Evolutionary conservation across 2,329 filamentous ascomycete species (phyloP).

Genomic region (Beauveria varroae): DNA sequence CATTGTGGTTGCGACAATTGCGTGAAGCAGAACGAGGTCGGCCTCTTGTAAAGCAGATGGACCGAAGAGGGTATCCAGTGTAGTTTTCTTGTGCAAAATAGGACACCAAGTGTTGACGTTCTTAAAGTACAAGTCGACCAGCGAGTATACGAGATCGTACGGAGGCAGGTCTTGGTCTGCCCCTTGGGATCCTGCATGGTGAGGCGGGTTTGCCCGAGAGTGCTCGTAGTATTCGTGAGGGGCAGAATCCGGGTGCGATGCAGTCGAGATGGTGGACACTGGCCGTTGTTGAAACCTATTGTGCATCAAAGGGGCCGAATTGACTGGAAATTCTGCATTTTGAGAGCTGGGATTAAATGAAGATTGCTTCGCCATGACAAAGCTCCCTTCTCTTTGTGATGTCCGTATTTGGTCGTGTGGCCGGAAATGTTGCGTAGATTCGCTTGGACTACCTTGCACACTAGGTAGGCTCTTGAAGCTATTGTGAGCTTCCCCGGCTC

Average conservation of each 20-base stretch:
- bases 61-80: constrained; percentile 75
- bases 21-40: constrained; percentile 75
- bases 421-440: constrained; percentile 38
- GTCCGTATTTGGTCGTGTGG: constrained; percentile 42
- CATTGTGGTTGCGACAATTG: constrained; percentile 82
- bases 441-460: constrained; percentile 49
- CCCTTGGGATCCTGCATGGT: neutral
- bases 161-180: constrained; percentile 62
- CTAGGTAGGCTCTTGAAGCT: constrained; percentile 45
- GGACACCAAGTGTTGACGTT: constrained; percentile 82
- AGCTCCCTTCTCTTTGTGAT: constrained; percentile 47
- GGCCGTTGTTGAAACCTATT: constrained; percentile 43
- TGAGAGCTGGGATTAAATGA: constrained; percentile 39
- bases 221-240: constrained; percentile 43
- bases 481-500: neutral
- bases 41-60: constrained; percentile 68
- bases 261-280: constrained; percentile 31
- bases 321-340: constrained; percentile 42
- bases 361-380: constrained; percentile 56
- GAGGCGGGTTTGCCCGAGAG: constrained; percentile 9
- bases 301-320: constrained; percentile 38
- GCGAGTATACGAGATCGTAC: constrained; percentile 63
- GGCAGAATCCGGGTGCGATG: constrained; percentile 32
- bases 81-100: constrained; percentile 78
- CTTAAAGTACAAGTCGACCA: constrained; percentile 72